These are phyloP conservation scores for Avena atlantica DNA, from an alignment of 176 grass and related monocot genomes.

Conservation along the genomic window DNA sequence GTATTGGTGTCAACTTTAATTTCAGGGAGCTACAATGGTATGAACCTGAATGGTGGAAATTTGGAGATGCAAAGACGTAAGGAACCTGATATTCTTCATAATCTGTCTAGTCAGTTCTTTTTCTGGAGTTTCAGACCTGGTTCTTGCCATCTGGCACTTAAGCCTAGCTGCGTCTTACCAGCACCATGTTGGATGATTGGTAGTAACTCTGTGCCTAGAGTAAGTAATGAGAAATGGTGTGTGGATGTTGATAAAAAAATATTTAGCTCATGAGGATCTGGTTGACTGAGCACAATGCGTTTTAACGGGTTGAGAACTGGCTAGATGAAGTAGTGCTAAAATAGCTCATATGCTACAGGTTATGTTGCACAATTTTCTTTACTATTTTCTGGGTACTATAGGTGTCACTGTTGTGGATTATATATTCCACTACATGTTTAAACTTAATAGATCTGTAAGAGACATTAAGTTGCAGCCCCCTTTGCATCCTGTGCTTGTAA, in stretches of 20 bases:
- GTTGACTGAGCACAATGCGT: neutral
- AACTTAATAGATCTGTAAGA: neutral
- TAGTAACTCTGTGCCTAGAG: neutral
- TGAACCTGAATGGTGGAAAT: slow-evolving; percentile 99
- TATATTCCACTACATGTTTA: neutral
- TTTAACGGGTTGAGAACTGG: neutral
- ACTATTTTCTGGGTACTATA: neutral
- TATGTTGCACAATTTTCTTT: neutral
- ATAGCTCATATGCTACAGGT: slow-evolving; percentile 7
- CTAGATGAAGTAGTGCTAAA: neutral
- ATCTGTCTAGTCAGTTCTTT: neutral
- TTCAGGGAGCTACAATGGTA: slow-evolving; percentile 94
- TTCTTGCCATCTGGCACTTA: neutral
- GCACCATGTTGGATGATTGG: neutral
- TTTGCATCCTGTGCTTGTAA: neutral
- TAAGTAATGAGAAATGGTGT: neutral
- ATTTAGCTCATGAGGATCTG: slow-evolving; percentile 22
- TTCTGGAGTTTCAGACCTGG: neutral
- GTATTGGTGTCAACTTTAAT: slow-evolving; percentile 26
- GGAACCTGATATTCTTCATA: slow-evolving; percentile 36
- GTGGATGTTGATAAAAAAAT: neutral
- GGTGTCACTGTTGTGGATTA: neutral
- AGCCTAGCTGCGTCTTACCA: neutral
- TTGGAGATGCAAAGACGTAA: slow-evolving; percentile 94
- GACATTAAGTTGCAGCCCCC: neutral